phyloP scores from a whole-genome alignment of 2,329 filamentous ascomycete species.

The Trichoderma sp. region DNA sequence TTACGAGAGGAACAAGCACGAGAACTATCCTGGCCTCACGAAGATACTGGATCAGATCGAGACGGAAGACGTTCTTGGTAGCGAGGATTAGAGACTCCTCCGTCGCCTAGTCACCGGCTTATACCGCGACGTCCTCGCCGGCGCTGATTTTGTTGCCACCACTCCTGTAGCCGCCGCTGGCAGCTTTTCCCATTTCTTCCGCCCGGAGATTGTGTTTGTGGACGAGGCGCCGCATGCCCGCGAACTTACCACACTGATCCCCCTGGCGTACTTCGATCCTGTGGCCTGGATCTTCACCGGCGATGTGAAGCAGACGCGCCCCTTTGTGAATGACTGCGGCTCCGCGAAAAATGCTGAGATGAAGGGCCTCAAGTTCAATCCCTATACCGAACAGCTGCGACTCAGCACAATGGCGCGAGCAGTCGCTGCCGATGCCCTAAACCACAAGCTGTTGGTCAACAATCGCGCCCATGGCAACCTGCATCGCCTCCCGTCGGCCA shows the following conservation, averaged over 20 bases:
- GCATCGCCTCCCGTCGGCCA: conserved; percentile 45
- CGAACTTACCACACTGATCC: conserved; percentile 50
- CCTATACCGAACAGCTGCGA: conserved; percentile 39
- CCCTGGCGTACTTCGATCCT: conserved; percentile 48
- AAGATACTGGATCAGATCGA: conserved; percentile 43
- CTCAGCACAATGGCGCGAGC: conserved; percentile 47
- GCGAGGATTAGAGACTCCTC: conserved; percentile 38
- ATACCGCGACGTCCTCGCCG: conserved; percentile 44
- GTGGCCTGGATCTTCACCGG: conserved; percentile 51
- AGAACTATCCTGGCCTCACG: conserved; percentile 42
- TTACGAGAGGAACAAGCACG: conserved; percentile 40
- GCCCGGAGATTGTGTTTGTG: conserved; percentile 82
- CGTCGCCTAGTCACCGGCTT: conserved; percentile 40
- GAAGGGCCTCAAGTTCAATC: conserved; percentile 38
- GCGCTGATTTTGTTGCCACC: conserved; percentile 50
- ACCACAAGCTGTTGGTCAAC: conserved; percentile 42
- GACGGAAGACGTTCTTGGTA: conserved; percentile 34
- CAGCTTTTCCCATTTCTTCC: conserved; percentile 57
- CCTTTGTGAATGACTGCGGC: conserved; percentile 43
- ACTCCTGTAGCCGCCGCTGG: conserved; percentile 49
- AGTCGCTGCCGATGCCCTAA: conserved; percentile 38
- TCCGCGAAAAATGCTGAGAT: conserved; percentile 29
- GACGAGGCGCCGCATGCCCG: conserved; percentile 63
- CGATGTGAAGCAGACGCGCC: conserved; percentile 49
- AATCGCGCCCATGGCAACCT: conserved; percentile 45